Conservation (phyloP, 305 asterid species). For the Solanum chacoense region DNA sequence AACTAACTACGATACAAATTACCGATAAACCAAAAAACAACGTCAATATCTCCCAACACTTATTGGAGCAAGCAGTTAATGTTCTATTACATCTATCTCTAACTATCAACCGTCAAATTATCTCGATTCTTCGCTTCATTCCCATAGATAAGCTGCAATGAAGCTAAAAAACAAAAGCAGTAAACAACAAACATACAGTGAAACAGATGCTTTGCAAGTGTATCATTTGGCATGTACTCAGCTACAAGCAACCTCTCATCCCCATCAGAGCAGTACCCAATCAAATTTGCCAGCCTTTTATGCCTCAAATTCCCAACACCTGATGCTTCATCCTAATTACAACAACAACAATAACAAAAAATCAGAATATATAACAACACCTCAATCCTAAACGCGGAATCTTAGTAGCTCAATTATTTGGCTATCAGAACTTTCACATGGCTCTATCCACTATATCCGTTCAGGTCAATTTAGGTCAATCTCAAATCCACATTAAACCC, state of each 20-base stretch:
- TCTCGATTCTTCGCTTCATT: not conserved
- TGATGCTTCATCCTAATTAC: slow-evolving; percentile 66
- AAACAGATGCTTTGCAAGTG: slow-evolving; percentile 92
- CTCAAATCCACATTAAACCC: not conserved
- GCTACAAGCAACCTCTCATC: slow-evolving; percentile 97
- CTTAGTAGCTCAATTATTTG: not conserved
- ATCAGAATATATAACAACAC: not conserved
- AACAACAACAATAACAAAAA: not conserved
- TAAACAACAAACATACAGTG: slow-evolving; percentile 48
- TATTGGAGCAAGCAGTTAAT: not conserved
- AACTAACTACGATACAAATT: not conserved
- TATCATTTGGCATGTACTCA: slow-evolving; percentile 93
- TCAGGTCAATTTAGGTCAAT: not conserved
- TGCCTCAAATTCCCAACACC: slow-evolving; percentile 94
- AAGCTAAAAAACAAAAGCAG: not conserved
- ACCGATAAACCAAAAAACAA: not conserved
- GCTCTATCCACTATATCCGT: not conserved
- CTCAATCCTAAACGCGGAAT: not conserved
- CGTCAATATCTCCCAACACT: not conserved
- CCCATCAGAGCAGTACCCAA: slow-evolving; percentile 91
- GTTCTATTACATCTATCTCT: not conserved
- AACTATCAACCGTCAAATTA: not conserved
- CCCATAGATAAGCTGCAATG: not conserved
- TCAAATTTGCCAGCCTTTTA: slow-evolving; percentile 85
- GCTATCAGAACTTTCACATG: not conserved